Conservation (phyloP, 257 asterid genomes). For the Nicotiana tabacum region DNA sequence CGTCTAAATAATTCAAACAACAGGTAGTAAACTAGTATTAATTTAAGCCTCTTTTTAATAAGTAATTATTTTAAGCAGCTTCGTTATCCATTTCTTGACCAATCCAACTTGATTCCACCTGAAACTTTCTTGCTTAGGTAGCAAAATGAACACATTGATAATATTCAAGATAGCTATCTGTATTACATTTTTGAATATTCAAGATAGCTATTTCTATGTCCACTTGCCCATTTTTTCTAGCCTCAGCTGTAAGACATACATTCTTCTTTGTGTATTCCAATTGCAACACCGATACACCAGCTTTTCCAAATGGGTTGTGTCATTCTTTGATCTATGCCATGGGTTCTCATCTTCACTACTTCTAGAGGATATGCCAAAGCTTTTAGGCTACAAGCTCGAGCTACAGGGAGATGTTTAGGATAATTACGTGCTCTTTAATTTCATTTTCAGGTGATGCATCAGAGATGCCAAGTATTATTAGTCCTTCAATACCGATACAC, state of each 20-base stretch:
- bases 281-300: background rate
- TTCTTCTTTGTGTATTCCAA: no score
- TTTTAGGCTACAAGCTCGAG: background rate
- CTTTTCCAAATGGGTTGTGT: background rate
- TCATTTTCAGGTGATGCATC: no score
- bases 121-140: conserved; percentile 2
- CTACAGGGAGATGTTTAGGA: background rate
- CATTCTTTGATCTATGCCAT: background rate
- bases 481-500: background rate
- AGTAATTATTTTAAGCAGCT: background rate
- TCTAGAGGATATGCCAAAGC: background rate
- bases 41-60: background rate
- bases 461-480: no score
- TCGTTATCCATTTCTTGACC: background rate
- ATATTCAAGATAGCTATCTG: background rate
- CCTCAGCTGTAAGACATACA: no score
- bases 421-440: background rate
- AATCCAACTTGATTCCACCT: background rate
- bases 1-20: background rate
- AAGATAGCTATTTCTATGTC: background rate
- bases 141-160: background rate
- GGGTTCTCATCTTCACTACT: background rate
- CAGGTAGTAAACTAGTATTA: background rate
- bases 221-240: background rate
- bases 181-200: background rate